Evolutionary conservation across 768 basidiomycete genomes (phyloP).

Genomic region (Trametes sanguinea): DNA sequence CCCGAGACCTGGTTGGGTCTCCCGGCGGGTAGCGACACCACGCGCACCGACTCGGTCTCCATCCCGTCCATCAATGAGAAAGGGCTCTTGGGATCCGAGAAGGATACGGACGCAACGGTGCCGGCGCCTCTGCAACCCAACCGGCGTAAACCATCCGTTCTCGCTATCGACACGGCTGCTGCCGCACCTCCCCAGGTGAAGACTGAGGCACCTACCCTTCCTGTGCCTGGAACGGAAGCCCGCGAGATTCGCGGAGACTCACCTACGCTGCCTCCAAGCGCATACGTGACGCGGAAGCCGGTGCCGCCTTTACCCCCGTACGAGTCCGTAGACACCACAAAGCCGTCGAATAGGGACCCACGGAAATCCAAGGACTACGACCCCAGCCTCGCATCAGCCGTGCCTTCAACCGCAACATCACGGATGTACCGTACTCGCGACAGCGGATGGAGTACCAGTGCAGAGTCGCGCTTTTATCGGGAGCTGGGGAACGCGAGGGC

Average conservation of each 20-base stretch:
- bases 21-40: background rate
- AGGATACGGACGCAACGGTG: background rate
- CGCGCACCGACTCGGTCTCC: background rate
- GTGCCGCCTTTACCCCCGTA: background rate
- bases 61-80: background rate
- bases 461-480: background rate
- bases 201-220: background rate
- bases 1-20: background rate
- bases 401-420: conserved; percentile 10
- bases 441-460: background rate
- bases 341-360: background rate
- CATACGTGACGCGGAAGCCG: background rate
- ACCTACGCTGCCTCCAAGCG: background rate
- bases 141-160: background rate
- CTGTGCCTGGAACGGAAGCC: background rate
- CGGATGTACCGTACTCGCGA: conserved; percentile 9
- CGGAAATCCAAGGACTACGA: background rate
- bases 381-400: conserved; percentile 1
- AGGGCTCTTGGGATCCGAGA: background rate
- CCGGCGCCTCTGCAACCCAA: background rate
- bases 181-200: background rate
- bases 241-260: background rate
- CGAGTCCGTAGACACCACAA: background rate
- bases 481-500: background rate
- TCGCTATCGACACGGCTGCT: background rate